Evolutionary conservation across 2,329 filamentous ascomycete genomes (phyloP), one percentile per base, ranked within the genome.

Genomic region (Rhynchosporium agropyri): DNA sequence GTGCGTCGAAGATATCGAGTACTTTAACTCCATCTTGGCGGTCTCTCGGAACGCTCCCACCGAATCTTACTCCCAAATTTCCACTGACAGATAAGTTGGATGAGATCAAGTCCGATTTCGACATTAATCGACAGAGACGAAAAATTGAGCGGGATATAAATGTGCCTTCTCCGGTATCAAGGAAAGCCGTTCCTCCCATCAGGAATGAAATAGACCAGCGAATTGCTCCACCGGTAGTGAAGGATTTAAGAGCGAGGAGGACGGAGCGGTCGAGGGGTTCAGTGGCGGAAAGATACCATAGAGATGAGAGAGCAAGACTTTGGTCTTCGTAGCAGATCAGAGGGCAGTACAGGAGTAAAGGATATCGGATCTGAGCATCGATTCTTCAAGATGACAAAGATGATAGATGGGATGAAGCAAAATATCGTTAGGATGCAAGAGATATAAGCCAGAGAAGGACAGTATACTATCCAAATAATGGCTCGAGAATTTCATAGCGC

Each of bases 241-340:
- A n/a, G 20, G 46, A 62, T 3, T 38, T 45, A 20, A 65, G 29
- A 60, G 26, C 36, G 36, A 28, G 50, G 4, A 45, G 54, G 20
- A 38, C 28, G 29, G 26, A 55, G 36, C 57, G 63, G 31, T 51
- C 38, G 31, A 46, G 31, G 42, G 4, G 10, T 9, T 28, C 57
- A 1, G 13, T 29, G 13, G 20, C 31, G 15, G 49, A 63, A 36
- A 56, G 42, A 29, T 61, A 58, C 53, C 57, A 54, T 28, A 36
- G 36, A 12, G 50, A 59, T 28, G 59, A 62, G 26, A 59, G 55
- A 40, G 38, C 33, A 28, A 62, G 55, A 28, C 28, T 64, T 45
- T 64, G 63, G 63, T 36, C 48, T n/a, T 56, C 36, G 36, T 43
- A 50, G 38, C 20, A 20, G 29, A 33, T 26, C 26, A 29, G 43